Base-by-base conservation (phyloP, 2,329 filamentous ascomycete genomes). In the Ceratocystis diversiconidia region DNA sequence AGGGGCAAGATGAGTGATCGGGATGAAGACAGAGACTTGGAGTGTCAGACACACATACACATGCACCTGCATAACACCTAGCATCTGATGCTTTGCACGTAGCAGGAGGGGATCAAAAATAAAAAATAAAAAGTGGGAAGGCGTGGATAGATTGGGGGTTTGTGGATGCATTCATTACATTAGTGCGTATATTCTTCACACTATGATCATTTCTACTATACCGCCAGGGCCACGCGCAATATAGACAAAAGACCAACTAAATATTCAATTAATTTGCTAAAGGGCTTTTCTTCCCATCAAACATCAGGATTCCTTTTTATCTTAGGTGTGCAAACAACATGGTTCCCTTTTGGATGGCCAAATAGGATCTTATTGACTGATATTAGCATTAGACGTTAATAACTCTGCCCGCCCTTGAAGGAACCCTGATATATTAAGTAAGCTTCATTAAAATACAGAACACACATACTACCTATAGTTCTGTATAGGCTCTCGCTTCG, bases 1-100 rank as follows among this genome's bases (percentile, higher is more conserved):
- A 89, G 68, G 81, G 82, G 71, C 85, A 84, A 70, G 82, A 84
- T 70, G 76, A 79, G 66, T 74, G 76, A 15, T 41, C 12, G 5
- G 2, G 8, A 10, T 19, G 10, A 2, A 3, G 2, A 22, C 44
- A 30, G 55, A 46, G 15, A 44, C 4, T 7, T 22, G 28, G 25
- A 57, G 32, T 10, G 41, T 19, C 36, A 64, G 25, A 28, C 10
- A 44, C 7, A 61, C 12, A 46, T 22, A 5, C n/a, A 36, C 15
- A 44, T 22, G 15, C 41, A 22, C 8, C 17, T 22, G 46, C 46
- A 48, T 48, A n/a, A 48, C 19, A 10, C 46, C 17, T 48, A 4
- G 46, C 36, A 12, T 41, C 12, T 15, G 36, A 41, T 15, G 36
- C 36, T 15, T 15, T 41, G 36, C 36, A 15, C 4, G 36, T 41